Base-by-base conservation (phyloP, 2,329 filamentous ascomycete species). In the Talaromyces atroroseus region DNA sequence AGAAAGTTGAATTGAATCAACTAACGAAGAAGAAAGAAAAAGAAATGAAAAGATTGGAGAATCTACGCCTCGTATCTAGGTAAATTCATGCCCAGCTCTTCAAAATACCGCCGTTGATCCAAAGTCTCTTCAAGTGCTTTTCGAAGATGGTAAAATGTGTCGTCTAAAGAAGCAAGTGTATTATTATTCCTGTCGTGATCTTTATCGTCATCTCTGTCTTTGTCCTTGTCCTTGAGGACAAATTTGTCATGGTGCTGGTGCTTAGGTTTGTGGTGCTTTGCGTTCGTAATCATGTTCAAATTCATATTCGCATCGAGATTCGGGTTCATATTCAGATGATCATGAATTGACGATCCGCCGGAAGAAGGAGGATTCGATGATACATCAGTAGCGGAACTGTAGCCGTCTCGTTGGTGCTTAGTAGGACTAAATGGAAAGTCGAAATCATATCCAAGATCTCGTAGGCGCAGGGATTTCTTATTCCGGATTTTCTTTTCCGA, bases 1-100 rank as follows among this genome's bases (percentile, higher is more conserved):
- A 14, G 34, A 26, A 34, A 40, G 7, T 18, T 29, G 16, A 51
- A 51, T 26, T n/a, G n/a, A n/a, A n/a, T n/a, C 36, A 42, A 11
- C 20, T 38, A 44, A 18, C 34, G 20, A 23, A 42, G 24, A 51
- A 34, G 24, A 16, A 46, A 44, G 7, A 32, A 12, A 26, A 24
- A 16, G 16, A 38, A 47, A 44, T 18, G 10, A 20, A 23, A 21
- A 18, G 36, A 34, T 34, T 40, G n/a, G n/a, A n/a, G n/a, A n/a
- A n/a, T n/a, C n/a, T n/a, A 54, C 24, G 52, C 52, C 12, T 54
- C 34, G 14, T 54, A 54, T 49, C 45, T 48, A 34, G 52, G 52
- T 49, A 54, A 34, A 34, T 40, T 54, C 24, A 49, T n/a, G 44
- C 18, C 48, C 24, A 54, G 21, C 44, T 54, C 44, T n/a, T 54